Evolutionary conservation across 495 filamentous ascomycete species (phyloP).

Genomic region (Talaromyces liani): DNA sequence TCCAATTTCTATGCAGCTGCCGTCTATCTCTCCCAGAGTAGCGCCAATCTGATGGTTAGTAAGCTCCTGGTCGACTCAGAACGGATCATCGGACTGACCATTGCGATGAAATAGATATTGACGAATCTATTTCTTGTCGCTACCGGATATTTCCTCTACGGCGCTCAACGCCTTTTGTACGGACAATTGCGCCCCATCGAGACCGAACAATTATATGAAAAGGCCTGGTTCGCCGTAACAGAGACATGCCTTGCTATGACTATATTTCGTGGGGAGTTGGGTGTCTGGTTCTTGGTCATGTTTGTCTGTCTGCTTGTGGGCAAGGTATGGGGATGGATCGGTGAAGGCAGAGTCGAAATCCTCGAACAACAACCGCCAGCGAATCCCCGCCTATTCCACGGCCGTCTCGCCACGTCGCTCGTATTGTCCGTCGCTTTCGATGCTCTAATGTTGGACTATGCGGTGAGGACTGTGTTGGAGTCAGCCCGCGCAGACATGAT

Average conservation of each 20-base stretch:
- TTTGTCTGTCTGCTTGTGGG: conserved; percentile 85
- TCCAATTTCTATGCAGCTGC: conserved; percentile 96
- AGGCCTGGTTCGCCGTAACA: conserved; percentile 93
- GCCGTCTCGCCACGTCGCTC: conserved; percentile 70
- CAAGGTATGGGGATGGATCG: conserved; percentile 98
- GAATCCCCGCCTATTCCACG: conserved; percentile 85
- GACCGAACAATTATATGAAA: conserved; percentile 94
- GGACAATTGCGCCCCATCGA: conserved; percentile 88
- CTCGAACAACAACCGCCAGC: conserved; percentile 91
- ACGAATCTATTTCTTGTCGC: conserved; percentile 78
- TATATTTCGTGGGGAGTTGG: conserved; percentile 93
- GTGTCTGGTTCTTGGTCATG: conserved; percentile 91
- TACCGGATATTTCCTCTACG: conserved; percentile 70
- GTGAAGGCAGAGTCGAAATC: conserved; percentile 86
- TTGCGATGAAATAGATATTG: conserved; percentile 51
- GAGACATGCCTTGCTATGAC: conserved; percentile 98
- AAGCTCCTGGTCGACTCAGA: not conserved
- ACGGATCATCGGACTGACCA: not conserved
- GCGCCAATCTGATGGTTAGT: conserved; percentile 82
- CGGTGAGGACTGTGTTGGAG: conserved; percentile 70
- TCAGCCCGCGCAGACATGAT: conserved; percentile 93
- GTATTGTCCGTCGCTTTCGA: conserved; percentile 70
- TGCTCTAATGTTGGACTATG: conserved; percentile 68
- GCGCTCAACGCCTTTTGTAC: conserved; percentile 83
- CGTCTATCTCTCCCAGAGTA: conserved; percentile 93